These are phyloP conservation scores for Pterulicium gracile DNA, from an alignment of 1,284 basidiomycete genomes.

Conservation along the genomic window DNA sequence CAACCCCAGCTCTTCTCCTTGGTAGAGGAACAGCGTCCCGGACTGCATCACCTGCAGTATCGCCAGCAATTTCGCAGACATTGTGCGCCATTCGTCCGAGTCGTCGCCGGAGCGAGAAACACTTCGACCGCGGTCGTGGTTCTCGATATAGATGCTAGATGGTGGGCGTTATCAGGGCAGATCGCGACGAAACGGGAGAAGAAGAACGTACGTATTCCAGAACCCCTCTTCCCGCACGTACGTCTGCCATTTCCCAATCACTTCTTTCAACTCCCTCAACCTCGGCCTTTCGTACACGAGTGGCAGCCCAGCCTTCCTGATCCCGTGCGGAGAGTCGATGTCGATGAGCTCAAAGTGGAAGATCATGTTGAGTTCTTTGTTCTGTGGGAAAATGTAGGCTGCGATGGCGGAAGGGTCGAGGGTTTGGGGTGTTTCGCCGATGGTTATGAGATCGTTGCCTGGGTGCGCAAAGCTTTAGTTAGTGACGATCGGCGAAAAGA, in stretches of 20 bases:
- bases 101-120: conserved; percentile 62
- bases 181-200: conserved; percentile 1
- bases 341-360: conserved; percentile 61
- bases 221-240: conserved; percentile 45
- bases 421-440: conserved; percentile 57
- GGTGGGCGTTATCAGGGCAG: conserved; percentile 4
- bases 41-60: conserved; percentile 48
- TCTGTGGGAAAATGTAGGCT: conserved; percentile 47
- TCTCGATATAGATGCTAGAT: conserved; percentile 47
- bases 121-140: conserved; percentile 55
- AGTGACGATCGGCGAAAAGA: not conserved
- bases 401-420: conserved; percentile 38
- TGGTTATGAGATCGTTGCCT: conserved; percentile 53
- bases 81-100: conserved; percentile 36
- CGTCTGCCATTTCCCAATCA: conserved; percentile 51
- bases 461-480: not conserved
- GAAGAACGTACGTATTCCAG: conserved; percentile 46
- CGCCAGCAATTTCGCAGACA: conserved; percentile 55
- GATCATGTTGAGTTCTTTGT: conserved; percentile 58
- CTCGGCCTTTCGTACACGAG: conserved; percentile 27
- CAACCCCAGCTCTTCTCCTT: conserved; percentile 66
- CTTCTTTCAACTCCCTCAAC: conserved; percentile 35
- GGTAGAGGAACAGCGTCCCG: conserved; percentile 65
- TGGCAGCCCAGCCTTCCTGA: conserved; percentile 30
- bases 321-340: conserved; percentile 31